These are phyloP conservation scores for Clonostachys rosea DNA, from an alignment of 2,329 filamentous ascomycete species.

Conservation along the genomic window DNA sequence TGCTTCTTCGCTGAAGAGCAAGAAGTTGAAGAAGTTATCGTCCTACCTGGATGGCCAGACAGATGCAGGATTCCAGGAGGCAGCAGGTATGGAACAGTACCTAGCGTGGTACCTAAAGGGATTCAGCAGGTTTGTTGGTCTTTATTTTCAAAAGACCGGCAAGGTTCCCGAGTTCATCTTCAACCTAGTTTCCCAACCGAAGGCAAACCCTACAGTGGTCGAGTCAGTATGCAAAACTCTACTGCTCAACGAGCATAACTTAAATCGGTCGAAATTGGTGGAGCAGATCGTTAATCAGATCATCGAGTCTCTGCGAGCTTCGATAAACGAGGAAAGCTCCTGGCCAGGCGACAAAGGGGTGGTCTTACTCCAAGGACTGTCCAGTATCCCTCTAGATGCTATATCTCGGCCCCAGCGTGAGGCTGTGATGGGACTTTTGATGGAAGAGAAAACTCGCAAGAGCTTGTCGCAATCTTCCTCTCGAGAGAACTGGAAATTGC, in stretches of 20 bases:
- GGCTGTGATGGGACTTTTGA: slow-evolving; percentile 27
- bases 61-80: slow-evolving; percentile 15
- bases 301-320: slow-evolving; percentile 17
- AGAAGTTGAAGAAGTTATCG: slow-evolving; percentile 13
- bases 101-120: slow-evolving; percentile 24
- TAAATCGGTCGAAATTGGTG: slow-evolving; percentile 24
- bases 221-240: slow-evolving; percentile 20
- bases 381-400: slow-evolving; percentile 26
- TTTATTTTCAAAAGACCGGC: slow-evolving; percentile 16
- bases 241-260: slow-evolving; percentile 28
- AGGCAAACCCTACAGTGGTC: slow-evolving; percentile 7
- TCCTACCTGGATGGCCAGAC: slow-evolving; percentile 6
- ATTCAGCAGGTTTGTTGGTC: slow-evolving; percentile 20
- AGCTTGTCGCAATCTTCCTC: slow-evolving; percentile 11
- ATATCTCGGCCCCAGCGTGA: slow-evolving; percentile 38
- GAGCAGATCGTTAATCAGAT: slow-evolving; percentile 22
- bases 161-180: not conserved
- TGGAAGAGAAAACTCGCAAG: not conserved
- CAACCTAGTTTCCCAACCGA: slow-evolving; percentile 12
- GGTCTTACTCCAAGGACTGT: slow-evolving; percentile 22
- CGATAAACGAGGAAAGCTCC: slow-evolving; percentile 14
- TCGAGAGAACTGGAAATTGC: slow-evolving; percentile 22
- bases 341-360: slow-evolving; percentile 21
- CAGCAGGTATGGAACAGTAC: slow-evolving; percentile 12
- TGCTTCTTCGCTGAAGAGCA: slow-evolving; percentile 11